phyloP scores from a whole-genome alignment of 495 filamentous ascomycete species.

The Penicillium tannophilum region DNA sequence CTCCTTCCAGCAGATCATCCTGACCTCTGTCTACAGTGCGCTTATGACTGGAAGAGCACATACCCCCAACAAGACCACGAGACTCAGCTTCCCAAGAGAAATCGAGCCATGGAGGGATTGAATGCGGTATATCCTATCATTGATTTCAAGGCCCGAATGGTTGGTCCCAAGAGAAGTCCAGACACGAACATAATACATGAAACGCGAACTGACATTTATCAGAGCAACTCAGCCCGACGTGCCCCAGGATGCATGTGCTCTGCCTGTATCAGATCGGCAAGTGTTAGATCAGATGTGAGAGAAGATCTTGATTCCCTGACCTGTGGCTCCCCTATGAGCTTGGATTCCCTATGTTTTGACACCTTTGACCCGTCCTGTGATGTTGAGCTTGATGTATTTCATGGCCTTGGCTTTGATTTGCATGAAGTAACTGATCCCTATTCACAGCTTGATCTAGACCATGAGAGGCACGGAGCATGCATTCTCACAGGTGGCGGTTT shows the following conservation, averaged over 20 bases:
- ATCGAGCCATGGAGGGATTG: conserved; percentile 12
- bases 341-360: neutral
- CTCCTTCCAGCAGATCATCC: conserved; percentile 8
- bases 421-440: neutral
- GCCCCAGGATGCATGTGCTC: neutral
- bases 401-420: neutral
- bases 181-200: neutral
- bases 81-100: neutral
- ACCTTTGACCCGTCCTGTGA: neutral
- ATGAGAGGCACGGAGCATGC: neutral
- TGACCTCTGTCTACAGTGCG: conserved; percentile 19
- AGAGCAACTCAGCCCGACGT: neutral
- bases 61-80: neutral
- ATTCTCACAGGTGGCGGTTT: neutral
- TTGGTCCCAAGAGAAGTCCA: conserved; percentile 1
- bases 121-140: conserved; percentile 1
- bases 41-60: conserved; percentile 6
- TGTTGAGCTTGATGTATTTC: neutral
- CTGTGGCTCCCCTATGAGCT: neutral
- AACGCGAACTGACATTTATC: neutral
- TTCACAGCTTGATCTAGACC: neutral
- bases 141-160: conserved; percentile 18
- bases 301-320: neutral
- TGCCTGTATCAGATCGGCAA: neutral
- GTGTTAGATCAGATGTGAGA: neutral